Evolutionary conservation across 345 rosid genomes (phyloP).

Genomic region (Syzygium aromaticum): DNA sequence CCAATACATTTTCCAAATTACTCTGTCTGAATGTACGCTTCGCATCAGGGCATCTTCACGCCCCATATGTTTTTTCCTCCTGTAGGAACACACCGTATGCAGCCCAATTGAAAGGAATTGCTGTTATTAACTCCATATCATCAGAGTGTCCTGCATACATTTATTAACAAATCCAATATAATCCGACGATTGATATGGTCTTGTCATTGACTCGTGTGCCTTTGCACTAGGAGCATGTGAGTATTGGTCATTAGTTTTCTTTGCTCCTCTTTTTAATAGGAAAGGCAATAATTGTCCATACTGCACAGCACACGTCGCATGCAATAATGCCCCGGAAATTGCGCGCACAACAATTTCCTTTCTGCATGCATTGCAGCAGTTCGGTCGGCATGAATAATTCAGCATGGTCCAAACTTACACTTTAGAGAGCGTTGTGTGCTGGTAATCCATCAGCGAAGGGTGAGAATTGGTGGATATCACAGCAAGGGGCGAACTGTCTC

Average conservation of each 20-base stretch:
- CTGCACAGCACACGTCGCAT: background rate
- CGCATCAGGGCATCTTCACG: conserved; percentile 15
- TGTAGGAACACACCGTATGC: background rate
- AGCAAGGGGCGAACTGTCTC: background rate
- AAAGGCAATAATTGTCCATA: background rate
- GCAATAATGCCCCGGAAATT: background rate
- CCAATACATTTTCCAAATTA: background rate
- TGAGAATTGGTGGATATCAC: background rate
- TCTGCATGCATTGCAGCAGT: background rate
- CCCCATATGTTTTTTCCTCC: conserved; percentile 8
- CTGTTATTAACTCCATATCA: background rate
- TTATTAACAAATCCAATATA: no score
- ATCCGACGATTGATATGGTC: background rate
- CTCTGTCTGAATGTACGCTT: conserved; percentile 13
- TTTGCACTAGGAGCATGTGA: background rate
- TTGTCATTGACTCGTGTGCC: background rate
- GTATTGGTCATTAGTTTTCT: background rate
- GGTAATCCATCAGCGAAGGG: background rate
- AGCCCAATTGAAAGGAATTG: background rate
- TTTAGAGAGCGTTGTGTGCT: no score
- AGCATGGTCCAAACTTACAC: no score
- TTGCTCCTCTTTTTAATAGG: background rate
- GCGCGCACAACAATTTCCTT: background rate
- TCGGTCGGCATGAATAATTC: background rate
- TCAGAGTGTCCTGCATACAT: background rate